These are phyloP conservation scores for Sphagnum tenellum DNA, from an alignment of 225 moss, liverwort and hornwort species.

Conservation along the genomic window DNA sequence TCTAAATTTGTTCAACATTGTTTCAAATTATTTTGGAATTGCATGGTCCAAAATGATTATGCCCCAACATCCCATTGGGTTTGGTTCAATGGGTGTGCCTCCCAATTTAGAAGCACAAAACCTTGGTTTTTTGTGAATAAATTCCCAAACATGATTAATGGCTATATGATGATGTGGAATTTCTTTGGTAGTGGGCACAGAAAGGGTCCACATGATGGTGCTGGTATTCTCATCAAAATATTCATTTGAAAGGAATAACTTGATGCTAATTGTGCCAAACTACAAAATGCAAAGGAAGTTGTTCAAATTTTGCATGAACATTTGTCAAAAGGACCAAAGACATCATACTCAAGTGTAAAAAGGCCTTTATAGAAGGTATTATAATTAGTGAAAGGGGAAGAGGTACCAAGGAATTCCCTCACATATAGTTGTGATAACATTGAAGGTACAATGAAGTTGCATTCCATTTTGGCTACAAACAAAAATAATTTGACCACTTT, in stretches of 20 bases:
- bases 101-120: not conserved
- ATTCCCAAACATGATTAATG: not conserved
- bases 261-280: not conserved
- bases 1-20: not conserved
- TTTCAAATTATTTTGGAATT: not conserved
- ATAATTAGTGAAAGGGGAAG: too few species aligned
- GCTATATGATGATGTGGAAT: not conserved
- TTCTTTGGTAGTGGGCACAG: not conserved
- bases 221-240: not conserved
- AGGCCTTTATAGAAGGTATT: too few species aligned
- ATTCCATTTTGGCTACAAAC: too few species aligned
- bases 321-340: too few species aligned
- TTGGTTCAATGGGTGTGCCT: not conserved
- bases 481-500: too few species aligned
- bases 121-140: not conserved
- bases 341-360: too few species aligned
- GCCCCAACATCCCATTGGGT: too few species aligned
- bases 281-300: not conserved
- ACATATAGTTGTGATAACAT: too few species aligned
- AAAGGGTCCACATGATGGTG: conserved; percentile 2
- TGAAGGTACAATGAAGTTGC: too few species aligned
- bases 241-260: not conserved
- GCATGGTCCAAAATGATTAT: not conserved
- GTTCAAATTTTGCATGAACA: too few species aligned
- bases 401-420: too few species aligned